Conservation (phyloP, 1,284 basidiomycete genomes). For the Fomitopsis schrenkii region DNA sequence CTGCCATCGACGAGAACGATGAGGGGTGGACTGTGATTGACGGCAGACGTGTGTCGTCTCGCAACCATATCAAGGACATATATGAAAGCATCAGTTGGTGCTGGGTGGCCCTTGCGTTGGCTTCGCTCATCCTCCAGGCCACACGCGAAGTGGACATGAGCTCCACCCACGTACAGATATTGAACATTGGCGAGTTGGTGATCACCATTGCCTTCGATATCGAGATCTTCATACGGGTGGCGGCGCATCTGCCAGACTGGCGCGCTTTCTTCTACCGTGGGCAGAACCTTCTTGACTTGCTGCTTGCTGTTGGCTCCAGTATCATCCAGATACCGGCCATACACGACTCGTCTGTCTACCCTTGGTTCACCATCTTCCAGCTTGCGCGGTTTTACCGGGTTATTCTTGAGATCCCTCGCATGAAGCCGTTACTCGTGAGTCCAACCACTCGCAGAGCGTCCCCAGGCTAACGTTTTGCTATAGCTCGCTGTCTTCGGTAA, state of each 20-base stretch:
- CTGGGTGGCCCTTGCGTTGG: slow-evolving; percentile 78
- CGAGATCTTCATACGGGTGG: slow-evolving; percentile 81
- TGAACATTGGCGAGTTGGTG: slow-evolving; percentile 71
- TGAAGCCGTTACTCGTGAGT: slow-evolving; percentile 74
- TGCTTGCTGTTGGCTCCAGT: slow-evolving; percentile 77
- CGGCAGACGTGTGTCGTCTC: slow-evolving; percentile 36
- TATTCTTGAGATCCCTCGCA: slow-evolving; percentile 84
- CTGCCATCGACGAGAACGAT: slow-evolving; percentile 46
- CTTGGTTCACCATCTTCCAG: slow-evolving; percentile 93
- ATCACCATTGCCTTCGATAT: slow-evolving; percentile 86
- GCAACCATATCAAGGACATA: slow-evolving; percentile 48
- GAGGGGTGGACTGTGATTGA: slow-evolving; percentile 55
- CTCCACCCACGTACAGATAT: slow-evolving; percentile 38
- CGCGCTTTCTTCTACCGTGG: slow-evolving; percentile 67
- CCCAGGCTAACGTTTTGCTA: slow-evolving; percentile 6
- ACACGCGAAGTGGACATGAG: slow-evolving; percentile 62
- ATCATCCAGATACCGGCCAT: slow-evolving; percentile 89
- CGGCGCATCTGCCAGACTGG: slow-evolving; percentile 80
- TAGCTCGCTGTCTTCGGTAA: slow-evolving; percentile 90
- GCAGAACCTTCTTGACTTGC: slow-evolving; percentile 77
- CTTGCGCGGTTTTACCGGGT: slow-evolving; percentile 91
- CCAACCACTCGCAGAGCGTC: slow-evolving; percentile 4
- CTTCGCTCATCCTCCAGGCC: slow-evolving; percentile 76
- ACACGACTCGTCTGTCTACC: slow-evolving; percentile 61
- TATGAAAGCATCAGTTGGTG: slow-evolving; percentile 66